Percentiles rank a stretch among this genome's conserved stretches.
These are phyloP conservation scores for Corymbia citriodora DNA, from an alignment of 441 rosid species.

Conservation along the genomic window DNA sequence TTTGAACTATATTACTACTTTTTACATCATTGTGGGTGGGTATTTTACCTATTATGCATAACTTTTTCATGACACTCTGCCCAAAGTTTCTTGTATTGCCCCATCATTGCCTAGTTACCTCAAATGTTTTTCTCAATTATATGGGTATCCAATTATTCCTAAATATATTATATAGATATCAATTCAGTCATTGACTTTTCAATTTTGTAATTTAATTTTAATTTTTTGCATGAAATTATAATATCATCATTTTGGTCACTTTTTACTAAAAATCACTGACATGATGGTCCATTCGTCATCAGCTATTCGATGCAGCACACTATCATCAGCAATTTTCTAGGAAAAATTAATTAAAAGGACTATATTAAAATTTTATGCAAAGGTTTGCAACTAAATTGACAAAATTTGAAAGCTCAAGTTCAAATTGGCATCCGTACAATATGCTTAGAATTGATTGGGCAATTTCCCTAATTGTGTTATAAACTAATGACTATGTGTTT, in stretches of 20 bases:
- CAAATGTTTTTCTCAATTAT: not conserved
- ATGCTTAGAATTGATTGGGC: not conserved
- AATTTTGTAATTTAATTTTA: not conserved
- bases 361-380: too few species aligned
- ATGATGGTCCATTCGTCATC: accelerated
- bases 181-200: accelerated
- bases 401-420: not conserved
- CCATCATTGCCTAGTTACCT: not conserved
- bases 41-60: not conserved
- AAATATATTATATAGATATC: too few species aligned
- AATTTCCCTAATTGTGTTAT: not conserved
- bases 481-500: not conserved
- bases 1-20: too few species aligned
- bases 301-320: accelerated
- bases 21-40: too few species aligned
- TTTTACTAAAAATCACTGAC: not conserved
- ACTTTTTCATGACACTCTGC: not conserved
- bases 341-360: too few species aligned
- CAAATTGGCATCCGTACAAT: accelerated
- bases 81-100: not conserved
- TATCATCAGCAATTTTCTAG: not conserved
- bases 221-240: not conserved
- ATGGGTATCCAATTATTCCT: not conserved
- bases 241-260: accelerated
- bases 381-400: not conserved